These are phyloP conservation scores for Vaccinium macrocarpon DNA, from an alignment of 148 eudicot species.

Conservation along the genomic window DNA sequence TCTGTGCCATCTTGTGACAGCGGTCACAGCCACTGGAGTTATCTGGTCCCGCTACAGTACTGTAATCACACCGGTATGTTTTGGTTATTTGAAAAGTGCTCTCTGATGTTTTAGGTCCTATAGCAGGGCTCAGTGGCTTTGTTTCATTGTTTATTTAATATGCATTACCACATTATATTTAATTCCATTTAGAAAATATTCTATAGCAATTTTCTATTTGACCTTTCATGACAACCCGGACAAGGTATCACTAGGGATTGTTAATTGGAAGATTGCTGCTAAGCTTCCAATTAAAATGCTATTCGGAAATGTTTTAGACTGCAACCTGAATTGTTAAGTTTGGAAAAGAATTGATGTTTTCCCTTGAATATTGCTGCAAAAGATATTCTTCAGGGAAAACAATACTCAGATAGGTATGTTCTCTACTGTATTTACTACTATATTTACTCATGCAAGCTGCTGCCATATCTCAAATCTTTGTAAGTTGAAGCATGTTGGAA, in stretches of 20 bases:
- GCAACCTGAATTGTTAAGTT: slow-evolving; percentile 83
- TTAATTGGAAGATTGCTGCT: slow-evolving; percentile 76
- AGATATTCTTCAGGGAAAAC: slow-evolving; percentile 79
- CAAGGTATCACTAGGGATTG: slow-evolving; percentile 80
- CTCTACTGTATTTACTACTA: neutral
- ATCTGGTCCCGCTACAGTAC: slow-evolving; percentile 93
- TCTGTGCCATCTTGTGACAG: slow-evolving; percentile 29
- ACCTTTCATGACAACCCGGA: slow-evolving; percentile 18
- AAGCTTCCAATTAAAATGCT: slow-evolving; percentile 94
- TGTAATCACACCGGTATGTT: slow-evolving; percentile 83
- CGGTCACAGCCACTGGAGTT: slow-evolving; percentile 74
- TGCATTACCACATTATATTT: neutral
- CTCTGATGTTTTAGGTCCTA: neutral
- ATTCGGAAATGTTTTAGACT: slow-evolving; percentile 82
- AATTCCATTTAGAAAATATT: neutral
- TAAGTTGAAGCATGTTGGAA: slow-evolving; percentile 76
- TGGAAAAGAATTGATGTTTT: slow-evolving; percentile 85
- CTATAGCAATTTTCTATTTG: neutral
- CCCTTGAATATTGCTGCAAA: slow-evolving; percentile 86
- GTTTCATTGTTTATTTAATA: neutral
- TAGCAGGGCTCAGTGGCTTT: neutral
- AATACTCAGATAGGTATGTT: slow-evolving; percentile 68
- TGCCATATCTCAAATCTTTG: slow-evolving; percentile 33
- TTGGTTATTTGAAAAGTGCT: neutral
- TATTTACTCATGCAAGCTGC: neutral